Evolutionary conservation across 2,329 filamentous ascomycete species (phyloP).

Genomic region (Pseudonectria foliicola): DNA sequence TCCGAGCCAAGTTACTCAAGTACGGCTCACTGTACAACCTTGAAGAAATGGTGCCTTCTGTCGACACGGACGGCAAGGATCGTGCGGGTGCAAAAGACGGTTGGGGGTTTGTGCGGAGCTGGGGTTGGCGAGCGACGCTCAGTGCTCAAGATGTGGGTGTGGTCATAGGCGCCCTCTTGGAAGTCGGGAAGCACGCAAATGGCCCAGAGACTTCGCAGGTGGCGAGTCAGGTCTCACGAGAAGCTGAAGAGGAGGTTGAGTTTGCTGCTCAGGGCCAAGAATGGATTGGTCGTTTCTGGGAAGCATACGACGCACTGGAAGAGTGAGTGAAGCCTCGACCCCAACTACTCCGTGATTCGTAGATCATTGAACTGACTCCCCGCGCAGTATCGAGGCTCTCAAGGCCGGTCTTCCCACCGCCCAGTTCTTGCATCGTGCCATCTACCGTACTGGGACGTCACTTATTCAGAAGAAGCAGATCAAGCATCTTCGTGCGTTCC

Average conservation of each 20-base stretch:
- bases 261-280: slow-evolving; percentile 51
- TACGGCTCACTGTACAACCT: slow-evolving; percentile 92
- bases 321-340: slow-evolving; percentile 40
- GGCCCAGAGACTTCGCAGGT: slow-evolving; percentile 23
- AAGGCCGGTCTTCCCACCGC: slow-evolving; percentile 73
- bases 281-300: slow-evolving; percentile 63
- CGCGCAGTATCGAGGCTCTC: slow-evolving; percentile 66
- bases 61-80: slow-evolving; percentile 62
- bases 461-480: slow-evolving; percentile 93
- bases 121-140: slow-evolving; percentile 94
- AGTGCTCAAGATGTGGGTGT: slow-evolving; percentile 93
- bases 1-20: slow-evolving; percentile 78
- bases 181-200: slow-evolving; percentile 64
- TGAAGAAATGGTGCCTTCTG: slow-evolving; percentile 81
- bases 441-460: slow-evolving; percentile 85
- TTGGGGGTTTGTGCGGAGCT: slow-evolving; percentile 95
- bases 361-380: neutral
- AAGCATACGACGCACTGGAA: slow-evolving; percentile 64
- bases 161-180: slow-evolving; percentile 82
- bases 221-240: slow-evolving; percentile 27
- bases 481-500: slow-evolving; percentile 83
- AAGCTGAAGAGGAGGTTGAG: slow-evolving; percentile 41
- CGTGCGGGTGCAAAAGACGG: slow-evolving; percentile 73
- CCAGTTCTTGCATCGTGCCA: slow-evolving; percentile 83
- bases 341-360: neutral